A percentile compares a stretch with the other conserved stretches of the same genome.
phyloP scores from a whole-genome alignment of 176 grass and related monocot genomes.

The Calamus simplicifolius region DNA sequence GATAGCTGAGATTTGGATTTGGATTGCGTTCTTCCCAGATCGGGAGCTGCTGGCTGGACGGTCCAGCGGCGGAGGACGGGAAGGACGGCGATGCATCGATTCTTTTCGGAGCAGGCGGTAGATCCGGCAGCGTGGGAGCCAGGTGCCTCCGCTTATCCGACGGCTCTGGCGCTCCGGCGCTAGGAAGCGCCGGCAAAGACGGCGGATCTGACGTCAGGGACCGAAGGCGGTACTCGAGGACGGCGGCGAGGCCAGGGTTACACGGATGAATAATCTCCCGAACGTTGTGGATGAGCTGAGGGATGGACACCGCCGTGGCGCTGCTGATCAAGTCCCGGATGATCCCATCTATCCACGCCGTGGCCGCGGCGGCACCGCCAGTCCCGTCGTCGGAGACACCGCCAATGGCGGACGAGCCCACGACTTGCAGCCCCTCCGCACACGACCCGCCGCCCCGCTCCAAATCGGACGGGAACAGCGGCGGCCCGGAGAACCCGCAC shows the following conservation, averaged over 20 bases:
- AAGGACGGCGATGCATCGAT: background rate
- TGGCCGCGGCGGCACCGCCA: constrained; percentile 14
- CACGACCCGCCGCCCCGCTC: constrained; percentile 17
- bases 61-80: background rate
- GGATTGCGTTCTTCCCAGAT: no score
- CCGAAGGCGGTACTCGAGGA: constrained; percentile 82
- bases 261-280: constrained; percentile 90
- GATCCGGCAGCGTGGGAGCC: constrained; percentile 12
- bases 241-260: constrained; percentile 70
- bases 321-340: constrained; percentile 78
- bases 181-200: background rate
- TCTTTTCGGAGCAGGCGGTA: constrained; percentile 9
- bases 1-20: no score
- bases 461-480: constrained; percentile 28
- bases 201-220: constrained; percentile 31
- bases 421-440: background rate
- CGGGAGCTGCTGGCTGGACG: background rate
- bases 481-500: constrained; percentile 35
- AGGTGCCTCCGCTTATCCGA: constrained; percentile 14
- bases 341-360: constrained; percentile 79
- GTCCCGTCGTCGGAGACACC: constrained; percentile 1
- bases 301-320: constrained; percentile 54
- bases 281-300: constrained; percentile 92
- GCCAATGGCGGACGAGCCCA: no score
- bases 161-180: background rate